Evolutionary conservation across 306 rosid genomes (phyloP), one percentile per base, ranked within the genome.

Genomic region (Fragaria ananassa): DNA sequence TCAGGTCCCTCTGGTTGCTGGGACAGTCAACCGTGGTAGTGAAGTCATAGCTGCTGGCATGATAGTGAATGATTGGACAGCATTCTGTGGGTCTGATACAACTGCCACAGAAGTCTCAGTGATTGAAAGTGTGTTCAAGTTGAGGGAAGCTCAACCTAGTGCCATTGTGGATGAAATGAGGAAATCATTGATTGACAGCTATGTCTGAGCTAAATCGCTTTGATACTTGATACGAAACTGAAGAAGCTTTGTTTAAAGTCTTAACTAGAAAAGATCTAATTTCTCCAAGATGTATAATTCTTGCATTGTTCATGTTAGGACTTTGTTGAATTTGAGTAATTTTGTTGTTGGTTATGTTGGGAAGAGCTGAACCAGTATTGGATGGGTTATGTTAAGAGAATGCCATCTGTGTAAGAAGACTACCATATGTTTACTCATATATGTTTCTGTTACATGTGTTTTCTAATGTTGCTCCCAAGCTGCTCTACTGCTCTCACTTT

Each of bases 101-200:
- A 92, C 97, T 1, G 97, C 98, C 19, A 92, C 97, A 3, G 98
- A 95, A 80, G 91, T 95, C 23, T 90, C 96, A 5, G 98, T 95
- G 0, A 81, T 95, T 54, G 98, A 95, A 83, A 90, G 90, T 17
- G 96, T 92, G 64, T 95, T 95, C 92, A 92, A 88, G 89, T 83
- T 95, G 81, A 92, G 97, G 79, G 96, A 88, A 75, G 88, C 97
- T 17, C 92, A 89, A 49, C 96, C 98, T 34, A 90, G 86, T 63
- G 87, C 94, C 68, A 94, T 94, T 69, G 96, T 86, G 18, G 91
- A 91, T 44, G 98, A 94, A 80, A 91, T 86, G 96, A 90, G 98
- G 81, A 90, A 89, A 83, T 91, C 98, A 0, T 85, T 94, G 78
- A 89, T 94, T 29, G 98, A 94, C 58, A 88, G 80, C 81, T 86